A percentile compares a stretch with the other conserved stretches of the same genome.
Conservation (phyloP, 2,329 filamentous ascomycete species). For the Rhynchosporium graminicola region DNA sequence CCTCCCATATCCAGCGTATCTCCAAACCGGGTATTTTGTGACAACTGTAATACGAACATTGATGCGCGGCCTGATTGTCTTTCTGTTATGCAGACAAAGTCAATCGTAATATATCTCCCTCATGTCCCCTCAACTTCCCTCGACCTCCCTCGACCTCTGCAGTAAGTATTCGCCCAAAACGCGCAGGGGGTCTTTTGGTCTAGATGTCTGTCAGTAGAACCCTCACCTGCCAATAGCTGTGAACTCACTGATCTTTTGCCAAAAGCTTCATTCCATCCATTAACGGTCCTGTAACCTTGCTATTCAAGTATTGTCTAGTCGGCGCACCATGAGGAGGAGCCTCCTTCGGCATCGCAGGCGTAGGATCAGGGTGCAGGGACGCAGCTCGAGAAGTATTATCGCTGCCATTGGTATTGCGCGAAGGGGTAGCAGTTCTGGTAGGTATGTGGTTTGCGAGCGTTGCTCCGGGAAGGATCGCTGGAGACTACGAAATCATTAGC, state of each 20-base stretch:
- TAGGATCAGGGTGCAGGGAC: conserved; percentile 56
- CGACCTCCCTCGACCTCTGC: conserved; percentile 66
- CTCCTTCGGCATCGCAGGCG: conserved; percentile 57
- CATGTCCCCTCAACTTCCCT: conserved; percentile 40
- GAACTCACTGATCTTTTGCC: conserved; percentile 67
- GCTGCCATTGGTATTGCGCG: conserved; percentile 42
- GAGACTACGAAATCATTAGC: conserved; percentile 30
- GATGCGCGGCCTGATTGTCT: background rate
- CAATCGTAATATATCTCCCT: background rate
- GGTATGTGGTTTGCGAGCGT: conserved; percentile 35
- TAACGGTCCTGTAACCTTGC: conserved; percentile 66
- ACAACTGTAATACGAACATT: background rate
- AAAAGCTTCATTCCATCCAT: conserved; percentile 75
- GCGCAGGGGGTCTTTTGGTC: conserved; percentile 68
- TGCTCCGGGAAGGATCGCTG: conserved; percentile 29
- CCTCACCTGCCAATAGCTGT: background rate
- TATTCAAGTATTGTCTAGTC: conserved; percentile 70
- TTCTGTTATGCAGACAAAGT: background rate
- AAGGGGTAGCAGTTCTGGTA: conserved; percentile 51
- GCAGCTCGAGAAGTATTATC: conserved; percentile 55
- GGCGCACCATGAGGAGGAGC: conserved; percentile 67
- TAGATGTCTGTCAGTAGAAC: conserved; percentile 35
- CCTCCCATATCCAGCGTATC: background rate
- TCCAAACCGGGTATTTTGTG: background rate
- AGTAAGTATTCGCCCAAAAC: conserved; percentile 71